A percentile compares a stretch with the other conserved stretches of the same genome.
Evolutionary conservation across 768 basidiomycete genomes (phyloP).

Genomic region (Mycena amicta): DNA sequence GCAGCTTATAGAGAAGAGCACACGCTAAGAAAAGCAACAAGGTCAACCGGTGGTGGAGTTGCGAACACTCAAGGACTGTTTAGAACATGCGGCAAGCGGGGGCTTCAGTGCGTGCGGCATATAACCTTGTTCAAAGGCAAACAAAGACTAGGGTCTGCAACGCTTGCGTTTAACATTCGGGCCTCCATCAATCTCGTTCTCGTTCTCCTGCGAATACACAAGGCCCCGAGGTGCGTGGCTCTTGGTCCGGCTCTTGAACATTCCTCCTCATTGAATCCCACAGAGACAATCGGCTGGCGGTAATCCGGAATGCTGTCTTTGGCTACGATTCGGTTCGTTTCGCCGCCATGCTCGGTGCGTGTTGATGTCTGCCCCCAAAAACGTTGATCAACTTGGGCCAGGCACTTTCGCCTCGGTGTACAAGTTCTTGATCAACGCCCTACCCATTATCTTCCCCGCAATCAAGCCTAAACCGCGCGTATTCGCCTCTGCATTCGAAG

Average conservation of each 20-base stretch:
- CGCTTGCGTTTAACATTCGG: slow-evolving; percentile 62
- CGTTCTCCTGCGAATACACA: slow-evolving; percentile 51
- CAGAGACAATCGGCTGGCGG: slow-evolving; percentile 47
- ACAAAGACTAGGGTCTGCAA: slow-evolving; percentile 54
- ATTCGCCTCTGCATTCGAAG: slow-evolving; percentile 17
- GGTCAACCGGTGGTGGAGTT: slow-evolving; percentile 56
- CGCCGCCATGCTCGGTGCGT: slow-evolving; percentile 62
- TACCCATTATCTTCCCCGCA: slow-evolving; percentile 49
- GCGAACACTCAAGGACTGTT: slow-evolving; percentile 48
- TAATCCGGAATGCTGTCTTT: slow-evolving; percentile 63
- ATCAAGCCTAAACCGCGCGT: slow-evolving; percentile 5
- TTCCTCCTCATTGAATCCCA: neutral
- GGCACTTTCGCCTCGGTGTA: slow-evolving; percentile 56
- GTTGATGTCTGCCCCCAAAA: neutral
- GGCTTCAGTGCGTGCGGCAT: slow-evolving; percentile 41
- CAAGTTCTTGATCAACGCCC: slow-evolving; percentile 52
- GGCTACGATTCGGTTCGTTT: slow-evolving; percentile 65
- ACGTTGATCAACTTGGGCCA: slow-evolving; percentile 17
- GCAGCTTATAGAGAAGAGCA: too few species aligned
- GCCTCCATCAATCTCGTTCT: slow-evolving; percentile 66
- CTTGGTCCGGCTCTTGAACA: neutral
- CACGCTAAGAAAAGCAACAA: too few species aligned
- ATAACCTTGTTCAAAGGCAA: neutral
- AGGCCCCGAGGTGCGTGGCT: slow-evolving; percentile 45
- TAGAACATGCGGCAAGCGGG: slow-evolving; percentile 54